A percentile compares a stretch with the other conserved stretches of the same genome.
These are phyloP conservation scores for Globisporangium middletonii DNA, from an alignment of 352 stramenopile species.

Conservation along the genomic window DNA sequence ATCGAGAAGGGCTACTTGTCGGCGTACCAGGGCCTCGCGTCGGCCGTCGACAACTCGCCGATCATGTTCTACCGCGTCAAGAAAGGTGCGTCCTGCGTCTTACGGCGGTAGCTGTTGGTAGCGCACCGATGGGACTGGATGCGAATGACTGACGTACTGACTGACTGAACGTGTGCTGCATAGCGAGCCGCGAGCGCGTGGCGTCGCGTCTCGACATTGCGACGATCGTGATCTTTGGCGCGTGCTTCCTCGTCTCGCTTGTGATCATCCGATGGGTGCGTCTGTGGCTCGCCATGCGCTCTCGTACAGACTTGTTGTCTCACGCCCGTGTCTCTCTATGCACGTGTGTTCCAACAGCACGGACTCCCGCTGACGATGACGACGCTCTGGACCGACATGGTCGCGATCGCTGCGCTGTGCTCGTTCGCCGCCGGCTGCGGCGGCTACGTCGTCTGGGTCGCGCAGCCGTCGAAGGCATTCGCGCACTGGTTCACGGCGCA, in stretches of 20 bases:
- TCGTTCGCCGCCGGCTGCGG: conserved; percentile 76
- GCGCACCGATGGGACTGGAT: no score
- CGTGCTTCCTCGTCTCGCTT: conserved; percentile 76
- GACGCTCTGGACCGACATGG: conserved; percentile 83
- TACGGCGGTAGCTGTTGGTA: no score
- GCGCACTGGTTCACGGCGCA: conserved; percentile 82
- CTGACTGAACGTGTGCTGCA: neutral
- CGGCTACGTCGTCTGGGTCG: conserved; percentile 77
- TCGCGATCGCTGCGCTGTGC: conserved; percentile 76
- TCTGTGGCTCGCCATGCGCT: neutral
- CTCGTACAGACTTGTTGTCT: neutral
- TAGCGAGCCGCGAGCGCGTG: conserved; percentile 45
- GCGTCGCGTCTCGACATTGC: conserved; percentile 60
- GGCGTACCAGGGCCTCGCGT: conserved; percentile 49
- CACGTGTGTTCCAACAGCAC: conserved; percentile 22
- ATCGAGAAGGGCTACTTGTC: conserved; percentile 70
- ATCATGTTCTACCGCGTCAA: conserved; percentile 36
- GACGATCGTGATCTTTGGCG: conserved; percentile 65
- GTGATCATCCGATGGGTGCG: conserved; percentile 75
- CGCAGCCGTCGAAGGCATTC: conserved; percentile 79
- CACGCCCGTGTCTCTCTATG: neutral
- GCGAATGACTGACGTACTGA: no score
- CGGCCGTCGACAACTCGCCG: conserved; percentile 55
- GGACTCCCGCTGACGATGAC: conserved; percentile 74
- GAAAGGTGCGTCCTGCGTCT: conserved; percentile 23